Evolutionary conservation across 2,329 filamentous ascomycete genomes (phyloP).

Genomic region (Cordyceps cateniannulata): DNA sequence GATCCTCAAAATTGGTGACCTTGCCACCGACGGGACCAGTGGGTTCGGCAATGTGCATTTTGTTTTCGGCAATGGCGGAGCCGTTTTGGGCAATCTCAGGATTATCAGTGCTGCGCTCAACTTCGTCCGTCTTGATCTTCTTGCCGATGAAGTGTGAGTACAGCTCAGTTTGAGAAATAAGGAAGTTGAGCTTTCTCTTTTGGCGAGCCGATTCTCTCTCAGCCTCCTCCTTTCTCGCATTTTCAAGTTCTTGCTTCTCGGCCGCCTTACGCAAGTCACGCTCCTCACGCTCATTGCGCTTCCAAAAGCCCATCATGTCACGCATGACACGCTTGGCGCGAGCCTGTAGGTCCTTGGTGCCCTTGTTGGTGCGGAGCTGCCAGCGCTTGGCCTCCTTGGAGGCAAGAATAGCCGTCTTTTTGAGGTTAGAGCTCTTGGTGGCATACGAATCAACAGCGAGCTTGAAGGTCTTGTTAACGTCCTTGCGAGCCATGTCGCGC

Average conservation of each 20-base stretch:
- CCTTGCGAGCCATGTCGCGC: slow-evolving; percentile 88
- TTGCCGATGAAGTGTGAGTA: slow-evolving; percentile 99
- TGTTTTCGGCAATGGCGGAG: slow-evolving; percentile 32
- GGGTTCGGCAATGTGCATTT: slow-evolving; percentile 45
- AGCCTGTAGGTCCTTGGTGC: slow-evolving; percentile 94
- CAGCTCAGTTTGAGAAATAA: slow-evolving; percentile 96
- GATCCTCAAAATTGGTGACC: slow-evolving; percentile 88
- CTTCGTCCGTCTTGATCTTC: slow-evolving; percentile 96
- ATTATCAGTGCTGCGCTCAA: slow-evolving; percentile 83
- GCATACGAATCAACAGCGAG: slow-evolving; percentile 79
- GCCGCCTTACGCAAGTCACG: slow-evolving; percentile 89
- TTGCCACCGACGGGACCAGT: slow-evolving; percentile 54
- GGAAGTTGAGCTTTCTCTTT: slow-evolving; percentile 97
- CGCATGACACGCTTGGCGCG: slow-evolving; percentile 97
- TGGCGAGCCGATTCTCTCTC: slow-evolving; percentile 96
- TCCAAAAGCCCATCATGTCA: slow-evolving; percentile 99
- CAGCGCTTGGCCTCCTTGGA: slow-evolving; percentile 96
- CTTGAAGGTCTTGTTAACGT: slow-evolving; percentile 86
- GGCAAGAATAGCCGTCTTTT: slow-evolving; percentile 93
- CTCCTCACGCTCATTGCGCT: slow-evolving; percentile 95
- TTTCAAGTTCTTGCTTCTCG: slow-evolving; percentile 92
- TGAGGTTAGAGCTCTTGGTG: slow-evolving; percentile 88
- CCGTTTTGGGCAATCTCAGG: slow-evolving; percentile 57
- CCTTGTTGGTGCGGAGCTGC: slow-evolving; percentile 97
- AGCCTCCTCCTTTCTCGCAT: slow-evolving; percentile 92